These are phyloP conservation scores for Hevea brasiliensis DNA, from an alignment of 345 rosid genomes.

Conservation along the genomic window DNA sequence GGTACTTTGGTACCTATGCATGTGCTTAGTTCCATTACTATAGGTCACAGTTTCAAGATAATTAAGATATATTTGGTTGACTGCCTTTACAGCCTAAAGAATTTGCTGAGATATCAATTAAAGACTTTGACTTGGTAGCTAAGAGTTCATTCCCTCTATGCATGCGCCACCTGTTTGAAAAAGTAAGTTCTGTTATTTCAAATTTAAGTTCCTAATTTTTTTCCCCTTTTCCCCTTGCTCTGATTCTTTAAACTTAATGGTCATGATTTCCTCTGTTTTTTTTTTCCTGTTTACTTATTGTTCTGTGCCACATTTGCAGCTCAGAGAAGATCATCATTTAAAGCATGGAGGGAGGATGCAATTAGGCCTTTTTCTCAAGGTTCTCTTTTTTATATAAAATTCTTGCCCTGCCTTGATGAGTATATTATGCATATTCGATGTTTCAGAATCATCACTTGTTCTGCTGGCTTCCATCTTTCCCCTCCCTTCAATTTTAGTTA, in stretches of 20 bases:
- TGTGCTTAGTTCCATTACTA: not conserved
- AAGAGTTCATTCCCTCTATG: conserved; percentile 89
- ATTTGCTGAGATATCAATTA: conserved; percentile 67
- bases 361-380: conserved; percentile 90
- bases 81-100: conserved; percentile 59
- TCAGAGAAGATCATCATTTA: conserved; percentile 91
- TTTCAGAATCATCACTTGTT: not conserved
- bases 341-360: conserved; percentile 99
- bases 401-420: too few relatives aligned
- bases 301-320: conserved; percentile 41
- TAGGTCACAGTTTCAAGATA: conserved; percentile 12
- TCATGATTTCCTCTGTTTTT: not conserved
- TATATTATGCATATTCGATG: not conserved
- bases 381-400: conserved; percentile 16
- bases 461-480: not conserved
- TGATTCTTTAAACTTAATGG: not conserved
- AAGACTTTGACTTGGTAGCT: conserved; percentile 75
- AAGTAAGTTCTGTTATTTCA: conserved; percentile 40
- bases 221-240: not conserved
- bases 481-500: not conserved
- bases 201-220: not conserved
- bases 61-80: conserved; percentile 3
- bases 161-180: conserved; percentile 87
- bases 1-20: conserved; percentile 42
- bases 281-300: not conserved